A percentile compares a stretch with the other conserved stretches of the same genome.
Evolutionary conservation across 306 rosid genomes (phyloP).

Genomic region (Carpinus viminea): DNA sequence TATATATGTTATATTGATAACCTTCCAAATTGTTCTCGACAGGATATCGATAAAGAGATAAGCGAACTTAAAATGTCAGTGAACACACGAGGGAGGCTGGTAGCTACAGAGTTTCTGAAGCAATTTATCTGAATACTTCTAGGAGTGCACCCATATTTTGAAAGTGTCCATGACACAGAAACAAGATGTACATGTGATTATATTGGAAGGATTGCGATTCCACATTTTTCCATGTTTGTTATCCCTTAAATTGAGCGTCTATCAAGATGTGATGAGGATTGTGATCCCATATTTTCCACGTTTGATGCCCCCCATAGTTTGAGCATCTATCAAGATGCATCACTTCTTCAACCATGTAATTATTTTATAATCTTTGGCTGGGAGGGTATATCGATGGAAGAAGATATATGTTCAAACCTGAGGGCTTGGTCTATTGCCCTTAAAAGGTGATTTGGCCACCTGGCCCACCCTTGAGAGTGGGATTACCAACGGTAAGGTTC

Average conservation of each 20-base stretch:
- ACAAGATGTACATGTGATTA: background rate
- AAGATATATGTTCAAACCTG: background rate
- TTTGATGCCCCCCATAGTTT: background rate
- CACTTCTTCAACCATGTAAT: background rate
- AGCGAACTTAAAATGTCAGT: conserved; percentile 94
- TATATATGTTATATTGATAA: background rate
- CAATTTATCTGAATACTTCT: conserved; percentile 67
- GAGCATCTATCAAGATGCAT: background rate
- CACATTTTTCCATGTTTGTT: background rate
- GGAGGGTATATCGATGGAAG: background rate
- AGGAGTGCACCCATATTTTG: background rate
- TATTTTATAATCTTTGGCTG: background rate
- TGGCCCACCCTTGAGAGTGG: too few relatives aligned
- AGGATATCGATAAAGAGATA: conserved; percentile 96
- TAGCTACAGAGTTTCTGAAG: conserved; percentile 93
- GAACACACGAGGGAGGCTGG: conserved; percentile 96
- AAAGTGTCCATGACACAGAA: background rate
- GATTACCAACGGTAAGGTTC: too few relatives aligned
- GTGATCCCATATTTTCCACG: background rate
- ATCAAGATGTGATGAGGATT: background rate
- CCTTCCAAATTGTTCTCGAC: conserved; percentile 23
- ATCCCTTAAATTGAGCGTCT: background rate
- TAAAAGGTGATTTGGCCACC: too few relatives aligned
- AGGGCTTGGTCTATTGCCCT: too few relatives aligned
- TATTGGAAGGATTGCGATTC: background rate